Percentiles rank a stretch among this genome's conserved stretches.
phyloP scores from a whole-genome alignment of 345 rosid species.

The Schrenkiella parvula region DNA sequence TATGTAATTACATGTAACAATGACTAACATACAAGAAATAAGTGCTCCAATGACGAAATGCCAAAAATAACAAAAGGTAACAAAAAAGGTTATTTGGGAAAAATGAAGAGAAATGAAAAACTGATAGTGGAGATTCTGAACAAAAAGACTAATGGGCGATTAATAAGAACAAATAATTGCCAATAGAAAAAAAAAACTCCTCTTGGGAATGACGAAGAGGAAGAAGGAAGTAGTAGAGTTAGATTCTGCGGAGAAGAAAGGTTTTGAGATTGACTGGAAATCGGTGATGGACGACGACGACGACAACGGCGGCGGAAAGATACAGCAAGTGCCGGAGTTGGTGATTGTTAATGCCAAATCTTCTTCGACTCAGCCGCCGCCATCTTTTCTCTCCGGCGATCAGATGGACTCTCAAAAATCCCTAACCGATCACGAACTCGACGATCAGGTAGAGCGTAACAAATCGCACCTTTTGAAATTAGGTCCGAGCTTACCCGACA shows the following conservation, averaged over 20 bases:
- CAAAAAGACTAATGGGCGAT: slow-evolving; percentile 5
- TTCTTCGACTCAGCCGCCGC: neutral
- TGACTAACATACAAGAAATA: too few relatives aligned
- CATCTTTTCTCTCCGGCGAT: slow-evolving; percentile 7
- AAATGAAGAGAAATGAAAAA: neutral
- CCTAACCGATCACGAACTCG: slow-evolving; percentile 38
- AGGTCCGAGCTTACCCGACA: slow-evolving; percentile 35
- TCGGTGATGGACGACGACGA: slow-evolving; percentile 7
- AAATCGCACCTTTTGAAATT: neutral
- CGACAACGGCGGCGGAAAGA: slow-evolving; percentile 2
- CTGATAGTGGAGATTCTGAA: neutral
- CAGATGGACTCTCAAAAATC: slow-evolving; percentile 20
- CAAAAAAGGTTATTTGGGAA: neutral
- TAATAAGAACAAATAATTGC: neutral
- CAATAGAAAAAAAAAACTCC: neutral
- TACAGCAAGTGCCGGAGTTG: slow-evolving; percentile 34
- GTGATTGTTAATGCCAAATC: slow-evolving; percentile 17
- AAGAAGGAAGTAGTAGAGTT: neutral
- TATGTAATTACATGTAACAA: too few relatives aligned
- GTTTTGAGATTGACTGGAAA: slow-evolving; percentile 41
- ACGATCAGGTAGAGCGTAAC: slow-evolving; percentile 33
- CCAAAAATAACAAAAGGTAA: neutral
- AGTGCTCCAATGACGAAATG: too few relatives aligned
- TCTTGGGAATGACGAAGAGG: slow-evolving; percentile 6
- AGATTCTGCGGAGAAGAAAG: slow-evolving; percentile 27